Evolutionary conservation across 2,329 filamentous ascomycete genomes (phyloP), one percentile per base, ranked within the genome.

Genomic region (Fusarium sp.): DNA sequence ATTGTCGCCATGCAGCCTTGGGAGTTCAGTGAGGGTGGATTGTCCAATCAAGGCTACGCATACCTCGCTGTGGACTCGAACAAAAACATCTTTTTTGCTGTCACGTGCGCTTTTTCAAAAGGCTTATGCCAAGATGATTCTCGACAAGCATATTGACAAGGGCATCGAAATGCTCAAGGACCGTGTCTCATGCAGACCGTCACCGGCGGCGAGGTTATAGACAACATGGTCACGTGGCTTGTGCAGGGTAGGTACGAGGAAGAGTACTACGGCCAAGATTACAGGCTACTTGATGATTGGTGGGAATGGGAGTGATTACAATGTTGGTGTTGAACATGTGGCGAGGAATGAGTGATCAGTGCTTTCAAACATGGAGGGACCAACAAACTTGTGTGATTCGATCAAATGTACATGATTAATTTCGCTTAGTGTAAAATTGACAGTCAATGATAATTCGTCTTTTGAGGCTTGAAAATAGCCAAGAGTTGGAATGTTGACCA

Each of bases 21-120:
- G 9, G 30, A 11, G 30, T 32, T 32, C 30, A 32, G 30, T 32
- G 9, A 39, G 20, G 23, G 23, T 25, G 43, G 20, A 27, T 32
- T 45, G 14, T 27, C 23, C 6, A 23, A 23, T n/a, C 13, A 60
- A 10, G 20, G 10, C 13, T 20, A 45, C 6, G 57, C 14, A 13
- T 45, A 23, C n/a, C 25, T 32, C n/a, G 57, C 39, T 20, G 20
- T 20, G 20, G 20, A 20, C 20, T 20, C 20, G 20, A 20, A 20
- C 20, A 20, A 20, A 20, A 20, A 20, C 1, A 57, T 78, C 13
- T 80, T 79, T 54, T 81, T 78, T 59, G 78, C 79, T 6, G 65
- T 78, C 2, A 76, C 81, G 16, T 83, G 82, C 52, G 75, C 80
- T 25, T 83, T 75, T 83, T 75, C 62, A 62, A 48, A 50, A 50